phyloP scores from a whole-genome alignment of 2,329 filamentous ascomycete species.

The Phyllosticta ampelicida region DNA sequence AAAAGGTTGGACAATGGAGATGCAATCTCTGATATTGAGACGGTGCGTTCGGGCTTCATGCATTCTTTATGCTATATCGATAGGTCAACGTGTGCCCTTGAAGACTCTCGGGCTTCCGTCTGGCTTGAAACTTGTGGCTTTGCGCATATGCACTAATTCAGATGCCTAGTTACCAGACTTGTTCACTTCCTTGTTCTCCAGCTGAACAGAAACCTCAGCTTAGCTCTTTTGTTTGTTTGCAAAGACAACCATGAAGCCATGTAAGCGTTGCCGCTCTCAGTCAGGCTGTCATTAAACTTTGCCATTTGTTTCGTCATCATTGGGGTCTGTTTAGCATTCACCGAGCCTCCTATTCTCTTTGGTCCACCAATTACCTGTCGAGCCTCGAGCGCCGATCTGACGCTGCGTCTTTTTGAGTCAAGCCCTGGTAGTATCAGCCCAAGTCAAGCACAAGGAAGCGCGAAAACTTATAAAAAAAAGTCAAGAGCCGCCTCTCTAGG shows the following conservation, averaged over 20 bases:
- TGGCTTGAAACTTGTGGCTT: too few species aligned
- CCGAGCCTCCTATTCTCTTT: too few species aligned
- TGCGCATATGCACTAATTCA: too few species aligned
- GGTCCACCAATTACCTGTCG: background rate
- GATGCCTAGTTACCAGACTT: too few species aligned
- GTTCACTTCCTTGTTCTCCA: background rate
- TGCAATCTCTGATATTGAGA: too few species aligned
- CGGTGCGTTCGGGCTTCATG: too few species aligned
- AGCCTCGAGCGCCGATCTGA: background rate
- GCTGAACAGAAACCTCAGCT: background rate
- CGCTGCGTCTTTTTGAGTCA: background rate
- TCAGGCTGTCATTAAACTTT: slow-evolving; percentile 6
- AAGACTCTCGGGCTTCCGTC: too few species aligned
- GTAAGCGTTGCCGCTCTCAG: background rate
- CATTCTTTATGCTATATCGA: too few species aligned
- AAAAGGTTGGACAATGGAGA: too few species aligned
- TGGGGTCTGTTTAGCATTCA: background rate
- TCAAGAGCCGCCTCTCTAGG: background rate
- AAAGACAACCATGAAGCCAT: background rate
- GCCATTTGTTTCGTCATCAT: slow-evolving; percentile 9
- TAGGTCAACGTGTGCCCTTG: too few species aligned
- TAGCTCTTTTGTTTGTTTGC: background rate
- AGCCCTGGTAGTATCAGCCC: background rate
- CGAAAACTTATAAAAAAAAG: slow-evolving; percentile 10
- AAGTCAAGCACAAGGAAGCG: background rate